Conservation (phyloP, 768 basidiomycete species). For the Serendipita indica region DNA sequence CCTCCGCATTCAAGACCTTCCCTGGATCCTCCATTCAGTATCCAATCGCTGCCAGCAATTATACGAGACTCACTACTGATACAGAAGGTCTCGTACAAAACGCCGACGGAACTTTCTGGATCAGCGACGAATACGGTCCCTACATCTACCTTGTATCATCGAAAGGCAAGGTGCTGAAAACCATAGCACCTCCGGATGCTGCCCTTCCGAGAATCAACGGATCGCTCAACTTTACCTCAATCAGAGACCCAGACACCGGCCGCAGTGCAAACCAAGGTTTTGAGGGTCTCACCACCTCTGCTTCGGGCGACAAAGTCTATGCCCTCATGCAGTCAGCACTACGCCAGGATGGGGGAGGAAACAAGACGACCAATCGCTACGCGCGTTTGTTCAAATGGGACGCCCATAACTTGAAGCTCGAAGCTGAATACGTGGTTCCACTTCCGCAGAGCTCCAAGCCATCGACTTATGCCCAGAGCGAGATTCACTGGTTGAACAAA, state of each 20-base stretch:
- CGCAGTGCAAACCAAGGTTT: constrained; percentile 47
- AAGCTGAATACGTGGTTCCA: constrained; percentile 47
- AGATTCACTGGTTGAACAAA: constrained; percentile 40
- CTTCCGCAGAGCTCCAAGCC: constrained; percentile 37
- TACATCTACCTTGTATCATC: constrained; percentile 42
- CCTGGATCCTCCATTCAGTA: constrained; percentile 33
- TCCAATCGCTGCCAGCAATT: constrained; percentile 27
- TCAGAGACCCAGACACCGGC: constrained; percentile 35
- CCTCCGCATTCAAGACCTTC: constrained; percentile 14
- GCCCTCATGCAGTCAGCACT: constrained; percentile 48
- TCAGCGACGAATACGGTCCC: constrained; percentile 56
- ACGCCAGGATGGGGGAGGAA: constrained; percentile 44
- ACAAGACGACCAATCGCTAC: constrained; percentile 33
- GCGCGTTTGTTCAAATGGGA: constrained; percentile 45
- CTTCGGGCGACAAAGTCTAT: constrained; percentile 36
- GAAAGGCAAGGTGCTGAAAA: constrained; percentile 35
- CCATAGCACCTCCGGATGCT: constrained; percentile 44
- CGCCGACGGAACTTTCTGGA: constrained; percentile 49
- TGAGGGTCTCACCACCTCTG: constrained; percentile 41
- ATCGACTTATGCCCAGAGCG: constrained; percentile 39
- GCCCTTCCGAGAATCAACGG: constrained; percentile 34
- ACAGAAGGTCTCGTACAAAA: constrained; percentile 44
- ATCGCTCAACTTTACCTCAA: constrained; percentile 38
- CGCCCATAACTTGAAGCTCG: constrained; percentile 30
- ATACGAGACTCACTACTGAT: constrained; percentile 39